phyloP scores from a whole-genome alignment of 352 stramenopile species.

The Phytopythium kandeliae region DNA sequence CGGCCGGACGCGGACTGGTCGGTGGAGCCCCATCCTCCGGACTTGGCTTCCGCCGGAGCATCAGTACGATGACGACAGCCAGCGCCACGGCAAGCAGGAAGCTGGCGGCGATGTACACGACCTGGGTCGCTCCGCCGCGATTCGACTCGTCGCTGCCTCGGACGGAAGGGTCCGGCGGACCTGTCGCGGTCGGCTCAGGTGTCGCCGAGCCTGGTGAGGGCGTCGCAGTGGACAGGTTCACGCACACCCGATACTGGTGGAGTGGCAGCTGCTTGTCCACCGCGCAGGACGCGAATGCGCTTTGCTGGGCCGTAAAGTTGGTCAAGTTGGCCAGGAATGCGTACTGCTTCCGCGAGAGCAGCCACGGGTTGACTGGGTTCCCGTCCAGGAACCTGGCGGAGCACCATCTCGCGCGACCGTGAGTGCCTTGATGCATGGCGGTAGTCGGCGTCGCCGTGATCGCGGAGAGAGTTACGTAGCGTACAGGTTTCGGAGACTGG shows the following conservation, averaged over 20 bases:
- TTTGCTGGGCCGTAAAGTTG: constrained; percentile 27
- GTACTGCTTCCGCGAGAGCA: constrained; percentile 15
- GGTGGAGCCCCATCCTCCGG: neutral
- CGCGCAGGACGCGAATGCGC: constrained; percentile 31
- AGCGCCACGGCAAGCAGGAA: constrained; percentile 30
- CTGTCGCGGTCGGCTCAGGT: neutral
- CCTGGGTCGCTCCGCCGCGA: constrained; percentile 11
- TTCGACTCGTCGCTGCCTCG: neutral
- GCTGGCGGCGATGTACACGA: constrained; percentile 30
- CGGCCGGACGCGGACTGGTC: neutral
- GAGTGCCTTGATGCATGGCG: too few species aligned
- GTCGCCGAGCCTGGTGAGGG: neutral
- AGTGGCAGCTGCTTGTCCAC: constrained; percentile 20
- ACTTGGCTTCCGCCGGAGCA: neutral
- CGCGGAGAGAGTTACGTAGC: too few species aligned
- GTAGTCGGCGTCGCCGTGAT: too few species aligned
- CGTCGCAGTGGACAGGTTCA: constrained; percentile 3
- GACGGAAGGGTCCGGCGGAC: neutral
- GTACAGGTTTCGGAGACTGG: constrained; percentile 16
- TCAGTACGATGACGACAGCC: constrained; percentile 12
- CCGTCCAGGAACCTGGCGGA: constrained; percentile 18
- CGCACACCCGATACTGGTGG: constrained; percentile 23
- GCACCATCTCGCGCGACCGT: too few species aligned
- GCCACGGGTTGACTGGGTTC: constrained; percentile 30
- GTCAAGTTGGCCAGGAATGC: constrained; percentile 24